Evolutionary conservation across 345 rosid species (phyloP).

Genomic region (Draba incana): DNA sequence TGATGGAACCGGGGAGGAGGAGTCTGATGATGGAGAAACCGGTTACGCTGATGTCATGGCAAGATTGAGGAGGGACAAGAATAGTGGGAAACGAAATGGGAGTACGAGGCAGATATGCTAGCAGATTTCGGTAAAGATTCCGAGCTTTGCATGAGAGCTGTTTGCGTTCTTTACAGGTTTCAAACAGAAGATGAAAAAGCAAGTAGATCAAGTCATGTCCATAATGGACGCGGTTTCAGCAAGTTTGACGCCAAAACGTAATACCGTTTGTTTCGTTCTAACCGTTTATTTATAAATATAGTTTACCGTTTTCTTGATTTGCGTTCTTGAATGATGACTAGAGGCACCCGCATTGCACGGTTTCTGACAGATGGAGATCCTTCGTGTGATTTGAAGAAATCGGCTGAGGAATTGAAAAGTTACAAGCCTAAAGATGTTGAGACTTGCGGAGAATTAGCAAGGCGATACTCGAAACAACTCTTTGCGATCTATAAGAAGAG

Average conservation of each 20-base stretch:
- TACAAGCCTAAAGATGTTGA: conserved; percentile 47
- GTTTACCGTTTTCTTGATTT: neutral
- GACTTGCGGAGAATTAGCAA: conserved; percentile 55
- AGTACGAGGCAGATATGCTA: conserved; percentile 68
- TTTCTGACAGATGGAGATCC: conserved; percentile 67
- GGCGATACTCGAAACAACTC: conserved; percentile 65
- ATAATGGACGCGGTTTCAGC: conserved; percentile 71
- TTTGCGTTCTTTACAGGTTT: conserved; percentile 68
- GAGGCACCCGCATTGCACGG: conserved; percentile 60
- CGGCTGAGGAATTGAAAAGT: conserved; percentile 55
- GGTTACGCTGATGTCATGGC: conserved; percentile 48
- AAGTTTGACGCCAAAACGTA: conserved; percentile 68
- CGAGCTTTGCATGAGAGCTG: conserved; percentile 81
- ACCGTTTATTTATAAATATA: neutral
- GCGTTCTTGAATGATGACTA: conserved; percentile 28
- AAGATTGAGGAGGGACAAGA: conserved; percentile 56
- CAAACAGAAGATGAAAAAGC: conserved; percentile 66
- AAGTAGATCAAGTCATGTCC: conserved; percentile 42
- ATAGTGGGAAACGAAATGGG: conserved; percentile 48
- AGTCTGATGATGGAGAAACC: conserved; percentile 48
- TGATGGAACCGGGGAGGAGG: conserved; percentile 36
- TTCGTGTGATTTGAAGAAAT: conserved; percentile 56
- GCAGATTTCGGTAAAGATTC: conserved; percentile 69
- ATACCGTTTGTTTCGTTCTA: neutral
- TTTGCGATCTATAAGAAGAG: conserved; percentile 65